These are phyloP conservation scores for Leucocoprinus leucothites DNA, from an alignment of 768 basidiomycete species.

Conservation along the genomic window DNA sequence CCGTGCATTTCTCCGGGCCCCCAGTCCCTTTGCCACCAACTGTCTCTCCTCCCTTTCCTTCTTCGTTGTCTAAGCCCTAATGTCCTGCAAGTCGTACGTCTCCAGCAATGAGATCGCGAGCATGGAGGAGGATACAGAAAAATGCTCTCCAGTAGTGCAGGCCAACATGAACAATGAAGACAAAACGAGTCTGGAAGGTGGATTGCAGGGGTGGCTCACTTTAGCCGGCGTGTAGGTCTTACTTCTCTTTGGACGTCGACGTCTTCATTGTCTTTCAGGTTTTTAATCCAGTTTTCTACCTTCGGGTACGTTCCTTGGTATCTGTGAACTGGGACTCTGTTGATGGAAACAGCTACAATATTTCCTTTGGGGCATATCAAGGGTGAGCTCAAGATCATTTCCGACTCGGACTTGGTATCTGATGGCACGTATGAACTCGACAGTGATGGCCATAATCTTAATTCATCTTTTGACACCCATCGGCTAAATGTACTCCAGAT, in stretches of 20 bases:
- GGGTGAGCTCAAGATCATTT: constrained; percentile 17
- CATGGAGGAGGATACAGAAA: not conserved
- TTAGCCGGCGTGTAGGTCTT: constrained; percentile 37
- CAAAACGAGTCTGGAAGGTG: constrained; percentile 27
- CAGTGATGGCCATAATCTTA: not conserved
- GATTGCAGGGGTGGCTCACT: constrained; percentile 37
- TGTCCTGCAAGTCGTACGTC: not conserved
- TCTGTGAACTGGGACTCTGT: constrained; percentile 15
- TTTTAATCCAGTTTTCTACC: constrained; percentile 22
- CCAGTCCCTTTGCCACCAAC: too few species aligned
- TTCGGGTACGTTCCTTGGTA: not conserved
- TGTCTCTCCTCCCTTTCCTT: not conserved
- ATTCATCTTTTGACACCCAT: not conserved
- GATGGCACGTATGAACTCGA: constrained; percentile 3
- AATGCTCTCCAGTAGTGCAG: not conserved
- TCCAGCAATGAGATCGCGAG: not conserved
- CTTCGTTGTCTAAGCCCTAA: not conserved
- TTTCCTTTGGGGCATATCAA: constrained; percentile 34
- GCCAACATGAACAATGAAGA: not conserved
- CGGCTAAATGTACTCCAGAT: constrained; percentile 23
- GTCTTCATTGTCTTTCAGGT: constrained; percentile 30
- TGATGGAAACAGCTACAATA: constrained; percentile 29
- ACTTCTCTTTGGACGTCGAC: not conserved
- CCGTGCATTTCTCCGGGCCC: too few species aligned
- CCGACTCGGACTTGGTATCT: not conserved